These are phyloP conservation scores for Uronychia setigera DNA, from an alignment of 73 alveolate species.

Conservation along the genomic window DNA sequence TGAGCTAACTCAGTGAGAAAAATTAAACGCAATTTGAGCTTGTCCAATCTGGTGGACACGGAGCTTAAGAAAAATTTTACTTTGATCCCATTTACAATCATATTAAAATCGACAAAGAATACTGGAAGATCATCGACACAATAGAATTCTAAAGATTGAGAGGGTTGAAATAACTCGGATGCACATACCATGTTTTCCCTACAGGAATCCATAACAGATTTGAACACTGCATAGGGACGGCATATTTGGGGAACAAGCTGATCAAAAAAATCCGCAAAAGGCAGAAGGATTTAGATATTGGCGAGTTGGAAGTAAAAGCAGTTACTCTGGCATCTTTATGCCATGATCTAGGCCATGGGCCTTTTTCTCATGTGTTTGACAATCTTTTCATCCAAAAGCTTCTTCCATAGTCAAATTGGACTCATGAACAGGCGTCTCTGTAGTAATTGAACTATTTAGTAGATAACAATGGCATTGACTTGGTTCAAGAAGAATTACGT, in stretches of 20 bases:
- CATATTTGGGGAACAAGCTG: conserved; percentile 34
- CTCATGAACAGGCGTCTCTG: conserved; percentile 81
- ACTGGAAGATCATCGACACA: conserved; percentile 62
- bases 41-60: background rate
- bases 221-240: conserved; percentile 74
- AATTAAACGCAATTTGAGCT: background rate
- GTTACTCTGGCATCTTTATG: conserved; percentile 75
- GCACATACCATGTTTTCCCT: conserved; percentile 72
- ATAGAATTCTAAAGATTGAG: conserved; percentile 73
- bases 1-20: background rate
- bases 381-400: conserved; percentile 26
- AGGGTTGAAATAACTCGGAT: conserved; percentile 67
- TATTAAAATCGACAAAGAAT: conserved; percentile 45
- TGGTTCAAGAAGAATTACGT: conserved; percentile 63
- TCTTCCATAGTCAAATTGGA: conserved; percentile 66
- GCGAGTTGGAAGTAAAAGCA: conserved; percentile 16
- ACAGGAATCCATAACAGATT: conserved; percentile 79
- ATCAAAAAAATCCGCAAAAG: conserved; percentile 27
- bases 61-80: background rate
- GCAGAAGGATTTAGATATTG: conserved; percentile 36
- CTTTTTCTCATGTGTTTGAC: conserved; percentile 86
- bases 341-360: conserved; percentile 95
- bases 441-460: conserved; percentile 72
- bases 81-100: conserved; percentile 54
- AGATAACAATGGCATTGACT: conserved; percentile 76